Percentiles rank a stretch among this genome's conserved stretches.
These are phyloP conservation scores for Piper betle DNA, from an alignment of 164 flowering plant genomes.

Conservation along the genomic window DNA sequence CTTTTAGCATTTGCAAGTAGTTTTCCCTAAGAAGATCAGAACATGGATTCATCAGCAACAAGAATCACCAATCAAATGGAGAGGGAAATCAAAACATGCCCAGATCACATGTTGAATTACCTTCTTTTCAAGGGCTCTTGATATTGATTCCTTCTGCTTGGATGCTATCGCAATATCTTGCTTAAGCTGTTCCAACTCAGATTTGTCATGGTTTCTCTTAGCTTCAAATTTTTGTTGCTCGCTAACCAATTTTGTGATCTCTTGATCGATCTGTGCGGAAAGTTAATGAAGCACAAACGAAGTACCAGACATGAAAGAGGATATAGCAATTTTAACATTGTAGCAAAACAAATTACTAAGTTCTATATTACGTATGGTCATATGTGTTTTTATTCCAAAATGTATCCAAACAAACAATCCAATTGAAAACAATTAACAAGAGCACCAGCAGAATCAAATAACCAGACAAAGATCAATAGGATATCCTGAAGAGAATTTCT, in stretches of 20 bases:
- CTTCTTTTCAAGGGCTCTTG: conserved; percentile 76
- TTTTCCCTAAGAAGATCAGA: conserved; percentile 39
- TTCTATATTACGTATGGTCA: too few species aligned
- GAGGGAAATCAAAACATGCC: background rate
- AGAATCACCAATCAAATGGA: background rate
- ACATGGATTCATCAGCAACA: background rate
- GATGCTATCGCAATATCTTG: conserved; percentile 68
- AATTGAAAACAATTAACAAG: background rate
- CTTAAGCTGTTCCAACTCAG: conserved; percentile 67
- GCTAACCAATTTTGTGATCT: conserved; percentile 57
- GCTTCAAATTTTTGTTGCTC: conserved; percentile 91
- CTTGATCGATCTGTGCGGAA: conserved; percentile 60
- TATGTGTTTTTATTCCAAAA: background rate
- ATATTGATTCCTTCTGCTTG: conserved; percentile 53
- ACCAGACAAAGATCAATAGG: conserved; percentile 20
- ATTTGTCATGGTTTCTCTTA: conserved; percentile 55
- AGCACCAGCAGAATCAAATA: background rate
- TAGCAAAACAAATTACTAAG: background rate
- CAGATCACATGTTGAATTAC: conserved; percentile 16
- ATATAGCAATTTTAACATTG: background rate
- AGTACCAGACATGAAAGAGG: background rate
- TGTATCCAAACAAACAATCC: background rate
- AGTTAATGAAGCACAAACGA: conserved; percentile 31
- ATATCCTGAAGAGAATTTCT: conserved; percentile 65
- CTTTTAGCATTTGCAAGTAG: conserved; percentile 45